Evolutionary conservation across 2,329 filamentous ascomycete species (phyloP).

Genomic region (Trichoderma lentiforme): DNA sequence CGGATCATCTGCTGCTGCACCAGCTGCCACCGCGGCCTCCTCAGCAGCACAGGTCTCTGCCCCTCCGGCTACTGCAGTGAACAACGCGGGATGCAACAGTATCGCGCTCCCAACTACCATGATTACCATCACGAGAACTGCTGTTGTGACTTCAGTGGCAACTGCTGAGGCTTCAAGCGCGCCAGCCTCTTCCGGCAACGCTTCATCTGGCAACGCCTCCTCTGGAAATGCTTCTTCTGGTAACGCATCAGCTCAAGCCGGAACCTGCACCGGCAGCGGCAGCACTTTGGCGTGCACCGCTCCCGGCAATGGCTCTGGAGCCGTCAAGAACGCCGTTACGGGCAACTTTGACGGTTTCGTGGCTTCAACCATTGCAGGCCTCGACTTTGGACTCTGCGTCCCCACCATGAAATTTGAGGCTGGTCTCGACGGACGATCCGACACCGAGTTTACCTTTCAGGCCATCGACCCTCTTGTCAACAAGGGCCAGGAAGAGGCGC

Average conservation of each 20-base stretch:
- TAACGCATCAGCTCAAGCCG: background rate
- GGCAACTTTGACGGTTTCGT: conserved; percentile 11
- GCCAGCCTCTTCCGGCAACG: background rate
- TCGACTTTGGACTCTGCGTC: conserved; percentile 2
- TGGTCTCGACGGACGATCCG: background rate
- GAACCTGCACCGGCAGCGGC: background rate
- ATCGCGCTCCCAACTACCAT: background rate
- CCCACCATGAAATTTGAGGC: conserved; percentile 10
- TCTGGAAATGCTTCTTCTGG: background rate
- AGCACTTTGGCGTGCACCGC: background rate
- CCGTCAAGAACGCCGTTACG: conserved; percentile 4
- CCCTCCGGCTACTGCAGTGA: background rate
- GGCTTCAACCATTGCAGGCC: background rate
- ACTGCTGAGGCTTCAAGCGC: background rate
- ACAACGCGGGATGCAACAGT: background rate
- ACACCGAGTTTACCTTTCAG: conserved; percentile 8
- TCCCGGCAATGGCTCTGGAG: background rate
- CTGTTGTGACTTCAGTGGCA: background rate
- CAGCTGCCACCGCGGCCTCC: background rate
- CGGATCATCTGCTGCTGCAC: background rate
- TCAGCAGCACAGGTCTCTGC: background rate
- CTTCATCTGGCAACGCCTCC: background rate
- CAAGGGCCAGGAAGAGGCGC: conserved; percentile 4
- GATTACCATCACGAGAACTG: background rate
- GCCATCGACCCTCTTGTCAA: conserved; percentile 5